Evolutionary conservation across 2,329 filamentous ascomycete genomes (phyloP), one percentile per base, ranked within the genome.

Genomic region (Aspergillus phoenicis): DNA sequence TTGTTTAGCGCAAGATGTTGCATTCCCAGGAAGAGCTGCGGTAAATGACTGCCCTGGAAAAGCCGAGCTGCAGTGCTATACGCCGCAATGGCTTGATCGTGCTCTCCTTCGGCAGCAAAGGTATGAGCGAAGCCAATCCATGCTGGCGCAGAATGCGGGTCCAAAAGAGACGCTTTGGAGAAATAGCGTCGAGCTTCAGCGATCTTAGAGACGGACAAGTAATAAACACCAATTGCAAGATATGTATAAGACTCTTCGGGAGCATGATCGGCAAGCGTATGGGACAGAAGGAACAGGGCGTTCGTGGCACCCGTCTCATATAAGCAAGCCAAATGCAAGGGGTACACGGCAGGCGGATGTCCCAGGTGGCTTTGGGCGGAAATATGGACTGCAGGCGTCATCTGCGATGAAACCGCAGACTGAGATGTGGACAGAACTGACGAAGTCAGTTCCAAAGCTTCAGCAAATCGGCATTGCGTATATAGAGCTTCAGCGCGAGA

Each of bases 41-140:
- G 95, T 1, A 99, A 83, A 75, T 99, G 96, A 0, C 94, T 98
- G 41, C 95, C 95, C 82, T 97, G 96, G 77, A 99, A 99, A 0
- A 99, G 81, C 41, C 95, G 86, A 2, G 94, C 94, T 0, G 95
- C 95, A 0, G 95, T 99, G 30, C 91, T 96, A 79, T 99, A 99
- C 0, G 96, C 95, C 8, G 93, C 96, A 64, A 99, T 97, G 52
- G 95, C 95, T 78, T 99, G 95, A 75, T 99, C 95, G 75, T 98
- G 93, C 77, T 99, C 95, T 56, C 95, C 95, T 75, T 99, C 95
- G 10, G 93, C 93, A 1, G 95, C 95, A 74, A 99, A 99, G 0
- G 95, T 99, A 75, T 99, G 96, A 1, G 95, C 95, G 73, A 99
- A 99, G 1, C 96, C 95, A 66, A 99, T 98, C 95, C 95, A 99